Percentiles rank a stretch among this genome's conserved stretches.
These are phyloP conservation scores for Gossypium herbaceum DNA, from an alignment of 345 rosid genomes.

Conservation along the genomic window DNA sequence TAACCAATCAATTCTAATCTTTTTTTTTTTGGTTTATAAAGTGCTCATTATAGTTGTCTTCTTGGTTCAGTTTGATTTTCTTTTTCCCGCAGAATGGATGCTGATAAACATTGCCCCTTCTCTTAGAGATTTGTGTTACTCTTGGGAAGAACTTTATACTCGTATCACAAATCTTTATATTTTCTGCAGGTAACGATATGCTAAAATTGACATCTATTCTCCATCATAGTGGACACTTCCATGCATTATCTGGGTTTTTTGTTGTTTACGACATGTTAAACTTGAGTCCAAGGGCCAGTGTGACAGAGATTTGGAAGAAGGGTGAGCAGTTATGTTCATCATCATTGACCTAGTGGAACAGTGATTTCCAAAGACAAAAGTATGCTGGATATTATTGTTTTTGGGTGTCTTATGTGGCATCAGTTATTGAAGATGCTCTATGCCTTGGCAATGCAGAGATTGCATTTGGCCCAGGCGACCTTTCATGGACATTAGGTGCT, in stretches of 20 bases:
- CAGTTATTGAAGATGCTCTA: conserved; percentile 40
- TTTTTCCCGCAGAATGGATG: not conserved
- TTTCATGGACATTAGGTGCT: conserved; percentile 67
- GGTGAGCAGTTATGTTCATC: conserved; percentile 42
- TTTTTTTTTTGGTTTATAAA: not conserved
- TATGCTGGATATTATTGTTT: conserved; percentile 40
- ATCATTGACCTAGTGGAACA: conserved; percentile 25
- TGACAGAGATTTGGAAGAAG: conserved; percentile 38
- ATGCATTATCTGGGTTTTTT: conserved; percentile 58
- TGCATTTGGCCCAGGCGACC: conserved; percentile 52
- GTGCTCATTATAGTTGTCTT: not conserved
- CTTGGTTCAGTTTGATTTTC: not conserved
- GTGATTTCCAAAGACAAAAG: conserved; percentile 16
- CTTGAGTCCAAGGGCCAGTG: conserved; percentile 35
- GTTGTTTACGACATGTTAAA: conserved; percentile 38
- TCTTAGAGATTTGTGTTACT: not conserved
- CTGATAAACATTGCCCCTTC: not conserved
- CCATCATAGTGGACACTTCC: conserved; percentile 28
- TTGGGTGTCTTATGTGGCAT: conserved; percentile 40
- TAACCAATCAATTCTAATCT: not conserved
- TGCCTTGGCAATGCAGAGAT: conserved; percentile 34
- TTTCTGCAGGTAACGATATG: conserved; percentile 32
- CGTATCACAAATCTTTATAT: not conserved
- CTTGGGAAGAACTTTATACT: not conserved
- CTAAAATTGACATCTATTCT: conserved; percentile 25